These are phyloP conservation scores for Camellia sinensis DNA, from an alignment of 148 eudicot genomes.

Conservation along the genomic window DNA sequence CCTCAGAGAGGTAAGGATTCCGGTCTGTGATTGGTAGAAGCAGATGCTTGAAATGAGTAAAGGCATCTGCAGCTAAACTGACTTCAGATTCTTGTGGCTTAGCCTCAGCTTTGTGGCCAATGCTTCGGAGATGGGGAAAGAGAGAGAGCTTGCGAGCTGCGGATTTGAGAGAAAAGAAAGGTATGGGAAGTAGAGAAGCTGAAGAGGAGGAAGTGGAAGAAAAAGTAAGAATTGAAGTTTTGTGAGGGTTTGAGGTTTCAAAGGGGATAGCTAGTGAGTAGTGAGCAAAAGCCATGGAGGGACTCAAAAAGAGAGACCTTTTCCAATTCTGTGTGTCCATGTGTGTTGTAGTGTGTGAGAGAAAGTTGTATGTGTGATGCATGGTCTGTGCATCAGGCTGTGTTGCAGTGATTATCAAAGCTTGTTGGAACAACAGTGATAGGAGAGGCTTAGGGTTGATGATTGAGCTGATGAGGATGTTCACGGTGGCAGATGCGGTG, in stretches of 20 bases:
- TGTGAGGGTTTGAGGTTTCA: slow-evolving; percentile 21
- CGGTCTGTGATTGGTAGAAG: slow-evolving; percentile 89
- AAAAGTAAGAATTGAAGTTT: background rate
- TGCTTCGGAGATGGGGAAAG: slow-evolving; percentile 15
- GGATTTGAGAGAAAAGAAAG: slow-evolving; percentile 18
- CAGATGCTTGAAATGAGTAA: slow-evolving; percentile 81
- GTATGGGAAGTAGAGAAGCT: slow-evolving; percentile 13
- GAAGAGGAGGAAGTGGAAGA: background rate
- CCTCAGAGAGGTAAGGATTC: slow-evolving; percentile 92
- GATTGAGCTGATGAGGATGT: too few relatives aligned
- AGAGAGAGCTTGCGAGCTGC: slow-evolving; percentile 20
- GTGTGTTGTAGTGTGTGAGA: too few relatives aligned
- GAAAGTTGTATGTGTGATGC: too few relatives aligned
- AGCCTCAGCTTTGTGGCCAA: slow-evolving; percentile 39
- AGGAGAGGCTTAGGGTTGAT: too few relatives aligned
- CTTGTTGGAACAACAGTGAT: too few relatives aligned
- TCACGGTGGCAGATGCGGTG: too few relatives aligned
- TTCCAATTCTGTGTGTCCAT: background rate
- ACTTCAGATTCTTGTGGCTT: slow-evolving; percentile 67
- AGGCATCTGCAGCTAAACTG: slow-evolving; percentile 58
- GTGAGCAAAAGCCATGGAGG: slow-evolving; percentile 29
- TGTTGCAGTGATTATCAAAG: too few relatives aligned
- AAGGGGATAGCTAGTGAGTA: slow-evolving; percentile 14
- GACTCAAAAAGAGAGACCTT: background rate
- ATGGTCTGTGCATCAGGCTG: too few relatives aligned